phyloP scores from a whole-genome alignment of 164 flowering plant genomes.

The Taxillus chinensis region DNA sequence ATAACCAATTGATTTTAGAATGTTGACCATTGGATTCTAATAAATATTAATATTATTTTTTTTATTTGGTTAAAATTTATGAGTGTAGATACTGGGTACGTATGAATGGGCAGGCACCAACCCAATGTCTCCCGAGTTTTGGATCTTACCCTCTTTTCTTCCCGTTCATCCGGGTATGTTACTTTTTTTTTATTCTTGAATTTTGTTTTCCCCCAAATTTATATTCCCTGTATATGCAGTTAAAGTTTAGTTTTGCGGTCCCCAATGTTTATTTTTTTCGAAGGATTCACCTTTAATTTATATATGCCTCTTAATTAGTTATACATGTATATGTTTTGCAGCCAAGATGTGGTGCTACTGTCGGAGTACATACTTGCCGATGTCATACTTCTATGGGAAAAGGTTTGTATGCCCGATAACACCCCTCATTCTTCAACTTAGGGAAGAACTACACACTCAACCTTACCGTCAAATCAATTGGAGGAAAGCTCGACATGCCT shows the following conservation, averaged over 20 bases:
- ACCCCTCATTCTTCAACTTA: constrained; percentile 14
- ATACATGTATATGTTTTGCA: constrained; percentile 7
- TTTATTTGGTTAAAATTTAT: no score
- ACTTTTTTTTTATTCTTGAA: no score
- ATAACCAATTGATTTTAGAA: no score
- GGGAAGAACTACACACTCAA: constrained; percentile 22
- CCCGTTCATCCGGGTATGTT: constrained; percentile 30
- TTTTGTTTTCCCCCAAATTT: not conserved
- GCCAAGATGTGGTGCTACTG: constrained; percentile 44
- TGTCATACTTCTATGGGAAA: constrained; percentile 45
- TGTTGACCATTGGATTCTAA: no score
- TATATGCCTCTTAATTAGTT: not conserved
- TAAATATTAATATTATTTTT: no score
- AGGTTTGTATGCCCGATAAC: constrained; percentile 19
- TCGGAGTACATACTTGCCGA: constrained; percentile 43
- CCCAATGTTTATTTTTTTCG: not conserved
- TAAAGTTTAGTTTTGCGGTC: not conserved
- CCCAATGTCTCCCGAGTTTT: constrained; percentile 41
- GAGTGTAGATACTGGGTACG: constrained; percentile 26
- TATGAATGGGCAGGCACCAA: constrained; percentile 39
- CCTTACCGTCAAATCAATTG: constrained; percentile 23
- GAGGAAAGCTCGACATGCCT: constrained; percentile 21
- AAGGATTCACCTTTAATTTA: not conserved
- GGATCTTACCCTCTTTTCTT: constrained; percentile 24
- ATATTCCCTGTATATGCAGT: not conserved